Conservation (phyloP, 1,284 basidiomycete genomes). For the Boletus semigastroideus region DNA sequence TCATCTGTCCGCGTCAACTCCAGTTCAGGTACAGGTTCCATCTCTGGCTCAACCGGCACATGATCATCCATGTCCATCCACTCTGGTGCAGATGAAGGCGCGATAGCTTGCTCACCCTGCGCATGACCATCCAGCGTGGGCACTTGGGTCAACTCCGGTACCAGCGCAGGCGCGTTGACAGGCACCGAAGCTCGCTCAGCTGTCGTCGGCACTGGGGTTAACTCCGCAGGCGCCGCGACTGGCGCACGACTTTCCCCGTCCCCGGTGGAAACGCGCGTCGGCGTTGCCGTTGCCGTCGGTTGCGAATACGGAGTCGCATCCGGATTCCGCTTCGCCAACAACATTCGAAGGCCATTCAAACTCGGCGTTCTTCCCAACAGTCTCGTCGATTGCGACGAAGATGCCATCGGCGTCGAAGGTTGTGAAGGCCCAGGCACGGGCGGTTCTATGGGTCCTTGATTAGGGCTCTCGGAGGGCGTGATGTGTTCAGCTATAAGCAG, state of each 20-base stretch:
- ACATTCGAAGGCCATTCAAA: constrained; percentile 17
- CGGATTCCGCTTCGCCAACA: constrained; percentile 15
- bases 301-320: not conserved
- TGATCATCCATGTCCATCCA: too few species aligned
- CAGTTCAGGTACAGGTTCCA: too few species aligned
- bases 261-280: not conserved
- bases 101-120: not conserved
- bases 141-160: not conserved
- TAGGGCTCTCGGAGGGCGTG: not conserved
- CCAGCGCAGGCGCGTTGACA: not conserved
- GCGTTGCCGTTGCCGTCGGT: not conserved
- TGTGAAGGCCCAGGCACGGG: not conserved
- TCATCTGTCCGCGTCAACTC: too few species aligned
- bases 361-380: constrained; percentile 11
- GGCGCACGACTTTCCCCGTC: not conserved
- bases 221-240: not conserved
- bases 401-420: not conserved
- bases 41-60: not conserved
- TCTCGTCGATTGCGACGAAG: not conserved
- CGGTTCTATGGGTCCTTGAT: not conserved
- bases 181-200: not conserved
- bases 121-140: not conserved
- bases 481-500: constrained; percentile 1
- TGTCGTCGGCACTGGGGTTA: not conserved
- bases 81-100: too few species aligned